Evolutionary conservation across 257 asterid species (phyloP).

Genomic region (Jasminum sambac): DNA sequence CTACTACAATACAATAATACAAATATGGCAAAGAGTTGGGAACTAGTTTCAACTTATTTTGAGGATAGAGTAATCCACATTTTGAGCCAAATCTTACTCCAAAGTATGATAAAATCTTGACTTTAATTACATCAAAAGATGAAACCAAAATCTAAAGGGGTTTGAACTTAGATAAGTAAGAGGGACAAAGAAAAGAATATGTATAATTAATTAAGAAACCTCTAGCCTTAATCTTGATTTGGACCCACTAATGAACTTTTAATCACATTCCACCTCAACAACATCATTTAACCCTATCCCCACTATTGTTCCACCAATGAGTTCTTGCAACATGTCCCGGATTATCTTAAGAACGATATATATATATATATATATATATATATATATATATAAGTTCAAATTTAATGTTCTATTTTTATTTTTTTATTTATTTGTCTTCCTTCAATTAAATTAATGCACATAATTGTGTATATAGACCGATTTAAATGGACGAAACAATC

Average conservation of each 20-base stretch:
- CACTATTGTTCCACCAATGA: slow-evolving; percentile 26
- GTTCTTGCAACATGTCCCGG: slow-evolving; percentile 25
- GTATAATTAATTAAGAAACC: slow-evolving; percentile 2
- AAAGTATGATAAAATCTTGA: slow-evolving; percentile 43
- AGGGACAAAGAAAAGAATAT: slow-evolving; percentile 10
- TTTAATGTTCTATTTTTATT: too few relatives aligned
- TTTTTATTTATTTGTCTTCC: too few relatives aligned
- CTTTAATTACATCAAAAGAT: slow-evolving; percentile 53
- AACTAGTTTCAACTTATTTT: slow-evolving; percentile 22
- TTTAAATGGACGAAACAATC: too few relatives aligned
- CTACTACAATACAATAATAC: background rate
- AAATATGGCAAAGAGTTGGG: background rate
- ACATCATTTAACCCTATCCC: slow-evolving; percentile 13
- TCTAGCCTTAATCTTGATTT: background rate
- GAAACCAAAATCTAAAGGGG: slow-evolving; percentile 31
- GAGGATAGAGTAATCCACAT: slow-evolving; percentile 18
- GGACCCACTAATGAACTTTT: slow-evolving; percentile 3
- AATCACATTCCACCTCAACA: slow-evolving; percentile 2
- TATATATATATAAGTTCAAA: too few relatives aligned
- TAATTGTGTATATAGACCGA: too few relatives aligned
- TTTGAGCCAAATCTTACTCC: slow-evolving; percentile 39
- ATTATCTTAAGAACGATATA: background rate
- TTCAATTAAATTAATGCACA: too few relatives aligned
- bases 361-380: too few relatives aligned
- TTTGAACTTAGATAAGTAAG: slow-evolving; percentile 36